Conservation (phyloP, 2,329 filamentous ascomycete species). For the Trichoderma sp. region DNA sequence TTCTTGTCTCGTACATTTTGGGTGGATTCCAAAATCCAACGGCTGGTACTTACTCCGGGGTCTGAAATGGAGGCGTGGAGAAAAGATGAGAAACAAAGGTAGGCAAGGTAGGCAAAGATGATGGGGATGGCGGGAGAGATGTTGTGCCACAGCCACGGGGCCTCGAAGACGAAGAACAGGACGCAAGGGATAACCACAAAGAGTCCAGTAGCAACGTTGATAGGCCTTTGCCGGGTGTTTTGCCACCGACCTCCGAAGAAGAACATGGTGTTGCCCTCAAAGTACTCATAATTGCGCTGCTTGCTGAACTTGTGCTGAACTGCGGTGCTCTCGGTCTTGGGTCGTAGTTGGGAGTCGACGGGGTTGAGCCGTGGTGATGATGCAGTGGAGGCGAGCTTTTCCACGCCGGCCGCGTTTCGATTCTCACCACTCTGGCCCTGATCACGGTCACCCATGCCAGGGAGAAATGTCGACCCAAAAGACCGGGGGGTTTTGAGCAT, state of each 20-base stretch:
- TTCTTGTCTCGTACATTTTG: neutral
- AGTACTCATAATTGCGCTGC: slow-evolving; percentile 79
- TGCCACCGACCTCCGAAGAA: slow-evolving; percentile 81
- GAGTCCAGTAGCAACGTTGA: slow-evolving; percentile 83
- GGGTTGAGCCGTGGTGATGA: slow-evolving; percentile 66
- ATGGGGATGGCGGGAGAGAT: slow-evolving; percentile 87
- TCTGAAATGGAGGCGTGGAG: slow-evolving; percentile 88
- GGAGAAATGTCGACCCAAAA: slow-evolving; percentile 71
- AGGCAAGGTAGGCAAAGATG: slow-evolving; percentile 86
- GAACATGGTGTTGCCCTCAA: slow-evolving; percentile 89
- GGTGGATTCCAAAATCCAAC: neutral
- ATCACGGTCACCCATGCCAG: slow-evolving; percentile 48
- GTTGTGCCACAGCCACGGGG: slow-evolving; percentile 80
- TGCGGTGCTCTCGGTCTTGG: slow-evolving; percentile 28
- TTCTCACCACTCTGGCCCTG: slow-evolving; percentile 46
- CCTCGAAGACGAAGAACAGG: slow-evolving; percentile 83
- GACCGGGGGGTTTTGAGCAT: slow-evolving; percentile 68
- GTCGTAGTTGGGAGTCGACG: slow-evolving; percentile 36
- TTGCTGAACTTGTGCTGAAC: slow-evolving; percentile 30
- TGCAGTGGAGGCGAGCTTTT: slow-evolving; percentile 82
- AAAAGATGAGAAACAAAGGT: slow-evolving; percentile 88
- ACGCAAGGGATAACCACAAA: slow-evolving; percentile 74
- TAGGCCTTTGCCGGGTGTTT: slow-evolving; percentile 80
- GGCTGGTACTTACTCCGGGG: slow-evolving; percentile 72
- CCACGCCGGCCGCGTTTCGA: slow-evolving; percentile 63